Conservation (phyloP, 2,329 filamentous ascomycete species). For the Penicillium griseofulvum region DNA sequence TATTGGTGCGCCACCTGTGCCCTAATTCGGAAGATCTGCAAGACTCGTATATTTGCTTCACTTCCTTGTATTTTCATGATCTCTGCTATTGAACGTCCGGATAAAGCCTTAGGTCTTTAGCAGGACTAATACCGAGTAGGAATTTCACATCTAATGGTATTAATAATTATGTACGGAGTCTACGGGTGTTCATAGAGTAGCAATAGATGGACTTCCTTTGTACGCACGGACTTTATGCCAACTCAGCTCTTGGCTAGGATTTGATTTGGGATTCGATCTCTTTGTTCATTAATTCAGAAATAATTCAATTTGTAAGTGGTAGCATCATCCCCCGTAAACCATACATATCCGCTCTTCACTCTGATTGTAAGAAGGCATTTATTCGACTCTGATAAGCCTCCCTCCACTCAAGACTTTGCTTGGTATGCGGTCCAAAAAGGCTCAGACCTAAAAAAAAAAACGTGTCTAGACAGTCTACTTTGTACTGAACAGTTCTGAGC, state of each 20-base stretch:
- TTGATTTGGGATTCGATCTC: not conserved
- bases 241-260: not conserved
- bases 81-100: not conserved
- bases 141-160: not conserved
- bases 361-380: not conserved
- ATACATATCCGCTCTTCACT: not conserved
- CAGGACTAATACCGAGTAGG: not conserved
- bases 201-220: not conserved
- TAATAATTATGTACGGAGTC: not conserved
- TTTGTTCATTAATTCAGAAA: not conserved
- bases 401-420: not conserved
- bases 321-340: not conserved
- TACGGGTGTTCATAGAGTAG: no score
- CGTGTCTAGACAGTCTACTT: not conserved
- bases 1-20: not conserved
- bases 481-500: no score
- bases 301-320: not conserved
- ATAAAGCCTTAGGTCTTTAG: not conserved
- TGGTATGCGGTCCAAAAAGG: not conserved
- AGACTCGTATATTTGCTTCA: not conserved
- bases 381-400: not conserved
- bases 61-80: not conserved
- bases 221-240: not conserved
- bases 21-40: not conserved
- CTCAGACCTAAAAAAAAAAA: not conserved